phyloP scores from a whole-genome alignment of 2,329 filamentous ascomycete species.

The Macrophomina pseudophaseolina region DNA sequence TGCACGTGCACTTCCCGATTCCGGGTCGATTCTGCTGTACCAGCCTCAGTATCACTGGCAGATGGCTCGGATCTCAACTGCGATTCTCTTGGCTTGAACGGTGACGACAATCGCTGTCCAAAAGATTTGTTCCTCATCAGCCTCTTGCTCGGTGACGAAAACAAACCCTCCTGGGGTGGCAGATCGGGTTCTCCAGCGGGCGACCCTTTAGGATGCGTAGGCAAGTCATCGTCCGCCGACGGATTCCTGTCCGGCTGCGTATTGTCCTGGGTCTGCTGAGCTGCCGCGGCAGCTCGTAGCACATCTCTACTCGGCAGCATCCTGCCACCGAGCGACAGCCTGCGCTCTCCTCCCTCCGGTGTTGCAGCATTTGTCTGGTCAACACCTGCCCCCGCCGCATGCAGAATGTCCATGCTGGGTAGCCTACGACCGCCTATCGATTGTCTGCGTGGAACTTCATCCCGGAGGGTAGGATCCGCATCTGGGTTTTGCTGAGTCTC shows the following conservation, averaged over 20 bases:
- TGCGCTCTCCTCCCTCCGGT: constrained; percentile 18
- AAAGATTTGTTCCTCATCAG: constrained; percentile 10
- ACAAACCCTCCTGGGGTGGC: constrained; percentile 12
- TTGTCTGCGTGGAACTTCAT: constrained; percentile 14
- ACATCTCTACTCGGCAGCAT: constrained; percentile 13
- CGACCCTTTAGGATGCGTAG: constrained; percentile 2
- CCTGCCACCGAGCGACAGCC: constrained; percentile 11
- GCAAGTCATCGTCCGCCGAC: constrained; percentile 3
- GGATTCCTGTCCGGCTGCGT: background rate
- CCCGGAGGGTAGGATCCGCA: constrained; percentile 28
- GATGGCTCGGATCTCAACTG: background rate
- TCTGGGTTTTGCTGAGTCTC: constrained; percentile 26
- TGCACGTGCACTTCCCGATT: background rate
- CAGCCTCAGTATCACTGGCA: background rate
- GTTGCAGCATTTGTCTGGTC: background rate
- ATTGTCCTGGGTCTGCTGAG: background rate
- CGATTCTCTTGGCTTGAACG: constrained; percentile 19
- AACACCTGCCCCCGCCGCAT: background rate
- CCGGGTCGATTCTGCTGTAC: background rate
- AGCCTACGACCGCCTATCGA: background rate
- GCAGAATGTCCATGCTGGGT: background rate
- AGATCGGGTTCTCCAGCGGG: constrained; percentile 11
- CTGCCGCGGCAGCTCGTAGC: constrained; percentile 9
- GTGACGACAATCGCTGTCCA: constrained; percentile 21
- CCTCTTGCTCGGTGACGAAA: constrained; percentile 23